Base-by-base conservation (phyloP, 1,284 basidiomycete species). In the Melampsora americana region DNA sequence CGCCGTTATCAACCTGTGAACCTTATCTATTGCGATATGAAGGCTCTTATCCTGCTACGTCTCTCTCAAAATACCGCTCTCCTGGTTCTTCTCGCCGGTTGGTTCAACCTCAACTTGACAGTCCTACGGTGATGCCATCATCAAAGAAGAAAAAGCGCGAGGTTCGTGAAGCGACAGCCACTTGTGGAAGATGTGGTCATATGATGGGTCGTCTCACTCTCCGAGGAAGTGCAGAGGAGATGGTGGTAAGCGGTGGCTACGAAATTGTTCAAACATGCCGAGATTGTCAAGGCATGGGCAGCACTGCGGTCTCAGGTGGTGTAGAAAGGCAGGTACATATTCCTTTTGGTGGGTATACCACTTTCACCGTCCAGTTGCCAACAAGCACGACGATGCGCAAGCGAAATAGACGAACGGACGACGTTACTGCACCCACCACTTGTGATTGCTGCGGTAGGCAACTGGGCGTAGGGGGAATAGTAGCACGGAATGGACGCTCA, bases 391-490 rank as follows among this genome's bases (percentile, higher is more conserved):
- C 66, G 18, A 67, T 75, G 50, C 56, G 73, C 39, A 75, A 75
- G 44, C 56, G 73, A 14, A 75, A 75, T 64, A 53, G 73, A 50
- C 65, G 73, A 1, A 75, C 73, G 12, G 73, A 75, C 56, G 73
- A 75, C 60, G 56, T 75, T 5, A 75, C 73, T 2, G 73, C 73
- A 44, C 66, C 59, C 3, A 75, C 73, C 2, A 75, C 73, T 50
- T 75, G 73, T 26, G 73, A 75, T 42, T 75, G 73, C 56, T 75
- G 73, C 32, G 66, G 64, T 2, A 60, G 73, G 66, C 66, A 75
- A 62, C 60, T 68, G 5, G 73, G 71, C 32, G 53, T 74, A 26
- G 71, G 71, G 1, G 73, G 73, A 32, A 68, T 75, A 44, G 73
- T 75, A 5, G 64, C 73, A 14, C 56, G 60, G 39, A 75, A 75